Evolutionary conservation across 208 protist species (phyloP), one percentile per base, ranked within the genome.

Genomic region (Borovskyia barvae): DNA sequence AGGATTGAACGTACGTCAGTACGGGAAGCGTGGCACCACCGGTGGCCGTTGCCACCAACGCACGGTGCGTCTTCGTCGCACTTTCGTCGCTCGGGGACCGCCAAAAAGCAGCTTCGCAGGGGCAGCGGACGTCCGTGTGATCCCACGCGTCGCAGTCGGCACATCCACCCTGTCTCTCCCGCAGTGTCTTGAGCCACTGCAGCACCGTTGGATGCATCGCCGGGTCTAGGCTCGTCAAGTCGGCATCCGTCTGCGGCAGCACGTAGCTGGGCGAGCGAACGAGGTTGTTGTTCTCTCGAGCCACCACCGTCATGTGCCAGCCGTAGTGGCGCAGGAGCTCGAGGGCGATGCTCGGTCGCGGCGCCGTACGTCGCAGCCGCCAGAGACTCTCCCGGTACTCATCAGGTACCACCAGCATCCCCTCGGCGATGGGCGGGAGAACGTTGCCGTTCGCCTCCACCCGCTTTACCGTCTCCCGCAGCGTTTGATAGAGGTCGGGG

Each of bases 341-440:
- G 33, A 76, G 75, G 6, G 87, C 68, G 47, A 85, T 81, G 37
- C 72, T 71, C 35, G 87, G 87, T 15, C 81, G 72, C 5, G 87
- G 75, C 8, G 69, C 54, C 17, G 60, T 61, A 28, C 85, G 81
- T 1, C 84, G 75, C 55, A 94, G 58, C 24, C 85, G 80, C 73
- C 84, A 90, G 47, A 94, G 56, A 28, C 80, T 88, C 61, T 94
- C 87, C 24, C 75, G 69, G 69, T 87, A 92, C 15, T 64, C 70
- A 24, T 50, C 52, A 4, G 83, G 84, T 46, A 94, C 75, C n/a
- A 81, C 57, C 19, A 94, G 53, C 26, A 73, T 74, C 2, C 61
- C 39, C 22, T 51, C 66, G 3, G 69, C 79, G 59, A 76, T 66
- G 19, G 48, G 41, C 8, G 66, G 69, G 25, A 90, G 70, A 24